A percentile compares a stretch with the other conserved stretches of the same genome.
These are phyloP conservation scores for Aspergillus olivimuriae DNA, from an alignment of 495 filamentous ascomycete genomes.

Conservation along the genomic window DNA sequence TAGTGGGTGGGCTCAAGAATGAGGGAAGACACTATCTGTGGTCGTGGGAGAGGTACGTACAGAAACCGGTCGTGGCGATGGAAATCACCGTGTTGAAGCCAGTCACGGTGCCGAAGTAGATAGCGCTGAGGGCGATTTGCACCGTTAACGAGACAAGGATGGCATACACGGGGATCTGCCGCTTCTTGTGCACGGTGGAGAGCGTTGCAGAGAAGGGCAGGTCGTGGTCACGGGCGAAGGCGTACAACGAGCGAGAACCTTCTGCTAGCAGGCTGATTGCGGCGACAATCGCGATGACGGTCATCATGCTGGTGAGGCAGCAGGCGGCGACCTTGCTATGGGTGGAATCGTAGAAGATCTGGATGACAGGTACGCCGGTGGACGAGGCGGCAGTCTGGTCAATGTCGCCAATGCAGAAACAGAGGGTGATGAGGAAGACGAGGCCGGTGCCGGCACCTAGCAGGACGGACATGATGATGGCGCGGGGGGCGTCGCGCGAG, in stretches of 20 bases:
- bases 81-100: constrained; percentile 53
- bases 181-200: constrained; percentile 32
- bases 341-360: constrained; percentile 47
- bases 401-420: constrained; percentile 47
- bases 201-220: constrained; percentile 40
- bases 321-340: constrained; percentile 36
- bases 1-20: neutral
- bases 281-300: constrained; percentile 34
- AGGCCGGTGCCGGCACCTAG: constrained; percentile 47
- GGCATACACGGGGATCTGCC: constrained; percentile 44
- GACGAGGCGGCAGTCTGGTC: constrained; percentile 28
- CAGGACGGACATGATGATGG: constrained; percentile 49
- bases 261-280: constrained; percentile 40
- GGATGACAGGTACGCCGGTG: constrained; percentile 43
- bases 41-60: constrained; percentile 31
- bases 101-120: constrained; percentile 52
- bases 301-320: constrained; percentile 36
- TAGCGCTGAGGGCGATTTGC: constrained; percentile 50
- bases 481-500: constrained; percentile 44
- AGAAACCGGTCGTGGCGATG: constrained; percentile 53
- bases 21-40: no score
- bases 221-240: constrained; percentile 45
- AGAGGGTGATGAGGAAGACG: constrained; percentile 41
- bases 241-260: constrained; percentile 40
- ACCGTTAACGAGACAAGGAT: constrained; percentile 42